Percentiles rank a stretch among this genome's conserved stretches.
phyloP scores from a whole-genome alignment of 2,329 filamentous ascomycete genomes.

The Monosporascus sp. region DNA sequence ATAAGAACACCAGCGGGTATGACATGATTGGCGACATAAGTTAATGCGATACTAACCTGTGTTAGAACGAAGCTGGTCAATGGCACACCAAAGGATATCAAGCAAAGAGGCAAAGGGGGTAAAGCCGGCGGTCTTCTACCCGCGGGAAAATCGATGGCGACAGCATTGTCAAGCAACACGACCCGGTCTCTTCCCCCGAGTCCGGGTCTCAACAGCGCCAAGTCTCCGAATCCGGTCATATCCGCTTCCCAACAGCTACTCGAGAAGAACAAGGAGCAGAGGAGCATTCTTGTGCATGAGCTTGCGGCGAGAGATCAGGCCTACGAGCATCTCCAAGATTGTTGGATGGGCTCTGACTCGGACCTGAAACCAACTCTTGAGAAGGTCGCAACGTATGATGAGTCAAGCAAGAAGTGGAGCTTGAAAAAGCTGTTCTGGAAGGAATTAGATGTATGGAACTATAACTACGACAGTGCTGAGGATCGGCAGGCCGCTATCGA shows the following conservation, averaged over 20 bases:
- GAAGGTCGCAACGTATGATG: slow-evolving; percentile 52
- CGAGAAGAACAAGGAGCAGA: slow-evolving; percentile 49
- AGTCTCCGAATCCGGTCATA: slow-evolving; percentile 48
- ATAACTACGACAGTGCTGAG: slow-evolving; percentile 47
- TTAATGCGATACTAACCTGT: slow-evolving; percentile 23
- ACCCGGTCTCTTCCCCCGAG: slow-evolving; percentile 46
- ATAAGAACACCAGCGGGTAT: slow-evolving; percentile 42
- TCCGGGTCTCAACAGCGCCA: slow-evolving; percentile 48
- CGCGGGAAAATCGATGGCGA: slow-evolving; percentile 35
- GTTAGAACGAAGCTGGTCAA: slow-evolving; percentile 35
- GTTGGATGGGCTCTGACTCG: slow-evolving; percentile 46
- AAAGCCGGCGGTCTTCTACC: slow-evolving; percentile 19
- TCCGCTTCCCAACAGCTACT: slow-evolving; percentile 46
- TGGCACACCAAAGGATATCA: slow-evolving; percentile 17
- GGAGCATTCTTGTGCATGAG: slow-evolving; percentile 53
- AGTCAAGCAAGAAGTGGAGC: slow-evolving; percentile 45
- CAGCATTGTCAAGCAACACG: slow-evolving; percentile 34
- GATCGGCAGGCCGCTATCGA: slow-evolving; percentile 57
- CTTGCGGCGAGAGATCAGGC: slow-evolving; percentile 49
- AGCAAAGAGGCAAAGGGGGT: slow-evolving; percentile 14
- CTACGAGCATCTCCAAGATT: slow-evolving; percentile 42
- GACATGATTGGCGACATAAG: slow-evolving; percentile 9
- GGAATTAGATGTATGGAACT: slow-evolving; percentile 60
- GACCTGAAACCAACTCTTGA: slow-evolving; percentile 50
- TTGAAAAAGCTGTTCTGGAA: slow-evolving; percentile 55